Percentiles rank a stretch among this genome's conserved stretches.
phyloP scores from a whole-genome alignment of 768 basidiomycete genomes.

The Termitomyces sp. region DNA sequence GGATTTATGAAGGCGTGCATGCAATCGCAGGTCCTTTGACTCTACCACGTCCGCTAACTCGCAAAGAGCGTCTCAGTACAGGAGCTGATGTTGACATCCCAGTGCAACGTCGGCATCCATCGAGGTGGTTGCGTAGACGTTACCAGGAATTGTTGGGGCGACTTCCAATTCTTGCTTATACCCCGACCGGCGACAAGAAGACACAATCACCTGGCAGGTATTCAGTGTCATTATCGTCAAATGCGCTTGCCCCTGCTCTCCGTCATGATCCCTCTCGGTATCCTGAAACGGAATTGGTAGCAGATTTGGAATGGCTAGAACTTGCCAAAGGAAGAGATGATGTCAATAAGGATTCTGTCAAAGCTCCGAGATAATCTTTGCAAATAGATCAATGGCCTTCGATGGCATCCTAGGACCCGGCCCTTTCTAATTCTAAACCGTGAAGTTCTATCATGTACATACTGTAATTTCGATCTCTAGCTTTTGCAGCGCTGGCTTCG shows the following conservation, averaged over 20 bases:
- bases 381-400: not conserved
- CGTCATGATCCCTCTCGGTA: conserved; percentile 18
- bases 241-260: conserved; percentile 19
- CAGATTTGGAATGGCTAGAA: conserved; percentile 31
- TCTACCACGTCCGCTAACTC: conserved; percentile 23
- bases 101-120: conserved; percentile 22
- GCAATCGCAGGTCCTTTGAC: conserved; percentile 32
- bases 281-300: conserved; percentile 20
- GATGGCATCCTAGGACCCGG: conserved; percentile 14
- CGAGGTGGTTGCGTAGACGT: conserved; percentile 46
- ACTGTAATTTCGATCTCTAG: conserved; percentile 69
- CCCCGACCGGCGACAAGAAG: conserved; percentile 4
- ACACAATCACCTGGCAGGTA: conserved; percentile 14
- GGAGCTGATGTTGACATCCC: not conserved
- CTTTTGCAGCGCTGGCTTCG: conserved; percentile 43
- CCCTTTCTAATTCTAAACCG: conserved; percentile 60
- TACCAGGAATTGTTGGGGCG: conserved; percentile 56
- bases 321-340: conserved; percentile 5
- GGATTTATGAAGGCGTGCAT: conserved; percentile 40
- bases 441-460: conserved; percentile 90
- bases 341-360: conserved; percentile 7
- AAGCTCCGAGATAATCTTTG: conserved; percentile 1
- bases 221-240: conserved; percentile 26
- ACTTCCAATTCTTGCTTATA: conserved; percentile 49
- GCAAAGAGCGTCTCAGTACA: conserved; percentile 20